These are phyloP conservation scores for Tylopilus sp. DNA, from an alignment of 768 basidiomycete species.

Conservation along the genomic window DNA sequence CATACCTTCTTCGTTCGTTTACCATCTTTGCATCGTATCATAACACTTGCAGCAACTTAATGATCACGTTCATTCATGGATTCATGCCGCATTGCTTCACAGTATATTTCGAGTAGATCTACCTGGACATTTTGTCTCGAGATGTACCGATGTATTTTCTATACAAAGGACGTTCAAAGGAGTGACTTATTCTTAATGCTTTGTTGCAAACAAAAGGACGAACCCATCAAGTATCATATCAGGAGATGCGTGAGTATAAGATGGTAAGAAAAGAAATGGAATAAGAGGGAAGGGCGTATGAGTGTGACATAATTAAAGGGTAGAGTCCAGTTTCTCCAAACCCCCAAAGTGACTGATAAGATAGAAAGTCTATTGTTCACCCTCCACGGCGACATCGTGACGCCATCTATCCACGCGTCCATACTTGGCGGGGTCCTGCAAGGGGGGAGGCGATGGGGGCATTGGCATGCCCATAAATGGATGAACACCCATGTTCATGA, in stretches of 20 bases:
- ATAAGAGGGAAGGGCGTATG: background rate
- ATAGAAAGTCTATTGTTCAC: slow-evolving; percentile 35
- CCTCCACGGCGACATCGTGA: slow-evolving; percentile 71
- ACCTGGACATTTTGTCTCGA: slow-evolving; percentile 31
- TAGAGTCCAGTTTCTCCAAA: slow-evolving; percentile 7
- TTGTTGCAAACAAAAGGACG: background rate
- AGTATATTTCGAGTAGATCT: slow-evolving; percentile 38
- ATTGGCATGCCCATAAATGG: slow-evolving; percentile 40
- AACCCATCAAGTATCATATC: background rate
- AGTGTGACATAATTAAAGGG: slow-evolving; percentile 7
- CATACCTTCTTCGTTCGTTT: background rate
- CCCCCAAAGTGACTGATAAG: slow-evolving; percentile 9
- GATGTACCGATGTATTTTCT: slow-evolving; percentile 35
- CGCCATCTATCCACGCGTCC: slow-evolving; percentile 79
- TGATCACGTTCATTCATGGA: slow-evolving; percentile 30
- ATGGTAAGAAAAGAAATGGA: background rate
- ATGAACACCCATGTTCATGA: slow-evolving; percentile 45
- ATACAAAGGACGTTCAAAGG: slow-evolving; percentile 33
- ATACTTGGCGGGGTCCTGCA: slow-evolving; percentile 63
- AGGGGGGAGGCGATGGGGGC: slow-evolving; percentile 56
- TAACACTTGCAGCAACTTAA: slow-evolving; percentile 25
- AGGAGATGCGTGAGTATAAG: background rate
- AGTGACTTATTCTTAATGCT: slow-evolving; percentile 34
- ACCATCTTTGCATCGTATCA: slow-evolving; percentile 20
- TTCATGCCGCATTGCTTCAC: slow-evolving; percentile 31